Base-by-base conservation (phyloP, 495 filamentous ascomycete species). In the Penicillium herquei region DNA sequence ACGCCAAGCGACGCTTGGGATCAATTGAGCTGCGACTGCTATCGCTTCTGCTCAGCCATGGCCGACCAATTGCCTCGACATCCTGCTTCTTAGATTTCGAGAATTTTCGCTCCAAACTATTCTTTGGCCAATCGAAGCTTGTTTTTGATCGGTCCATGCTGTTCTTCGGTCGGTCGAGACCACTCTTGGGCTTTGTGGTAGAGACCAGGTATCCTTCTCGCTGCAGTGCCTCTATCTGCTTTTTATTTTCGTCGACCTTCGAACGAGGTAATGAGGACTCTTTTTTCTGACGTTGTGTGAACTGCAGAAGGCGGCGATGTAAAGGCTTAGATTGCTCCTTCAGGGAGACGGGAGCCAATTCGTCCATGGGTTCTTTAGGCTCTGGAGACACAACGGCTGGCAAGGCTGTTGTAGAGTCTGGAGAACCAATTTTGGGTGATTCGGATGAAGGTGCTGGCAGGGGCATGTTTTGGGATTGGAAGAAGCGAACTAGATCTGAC, bases 1-100 rank as follows among this genome's bases (percentile, higher is more conserved):
- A 69, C 7, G 65, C 68, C 44, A 73, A 30, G 44, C 62, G 67
- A 13, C 60, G 62, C 51, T 56, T 66, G 18, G 52, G 39, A 0
- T 62, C 60, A 2, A 7, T 46, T 11, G 59, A 48, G 33, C 30
- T 65, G 50, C 17, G 52, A 41, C 16, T 58, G 40, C 70, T 60
- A 8, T 57, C 57, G 30, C 66, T 67, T 37, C 65, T 64, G 13
- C 62, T 65, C 49, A 78, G 49, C 75, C 73, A 77, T 39, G 72
- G 72, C 54, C 66, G 72, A 17, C 73, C 75, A 49, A 74, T 75
- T 37, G 55, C 66, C 56, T 78, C 72, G 10, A 78, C 66, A 46
- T 76, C 73, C 32, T 56, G 56, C 54, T 60, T 68, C 48, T 67
- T 67, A 0, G 75, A 74, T 51, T 40, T 71, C 1, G 70, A 72